phyloP scores from a whole-genome alignment of 352 stramenopile genomes.

The Phytophthora fragariae region DNA sequence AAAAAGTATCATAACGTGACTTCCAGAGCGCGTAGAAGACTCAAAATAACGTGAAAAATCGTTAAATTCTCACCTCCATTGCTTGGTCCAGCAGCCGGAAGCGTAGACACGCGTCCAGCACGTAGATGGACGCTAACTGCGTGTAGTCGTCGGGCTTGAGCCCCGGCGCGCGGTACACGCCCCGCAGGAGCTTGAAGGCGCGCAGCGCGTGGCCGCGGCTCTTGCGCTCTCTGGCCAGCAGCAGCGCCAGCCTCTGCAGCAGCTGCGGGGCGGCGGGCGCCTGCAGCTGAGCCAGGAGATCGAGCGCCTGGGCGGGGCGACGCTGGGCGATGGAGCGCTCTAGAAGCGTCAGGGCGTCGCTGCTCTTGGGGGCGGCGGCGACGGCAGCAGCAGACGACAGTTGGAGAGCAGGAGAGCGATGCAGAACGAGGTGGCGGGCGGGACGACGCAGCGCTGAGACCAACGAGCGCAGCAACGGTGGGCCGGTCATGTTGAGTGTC shows the following conservation, averaged over 20 bases:
- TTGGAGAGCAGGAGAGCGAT: no score
- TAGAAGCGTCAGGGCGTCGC: constrained; percentile 22
- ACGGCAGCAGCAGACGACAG: no score
- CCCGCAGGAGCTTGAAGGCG: constrained; percentile 52
- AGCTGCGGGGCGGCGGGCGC: constrained; percentile 35
- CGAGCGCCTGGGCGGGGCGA: constrained; percentile 42
- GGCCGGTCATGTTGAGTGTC: no score
- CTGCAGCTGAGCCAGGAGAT: constrained; percentile 47
- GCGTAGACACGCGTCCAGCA: constrained; percentile 70
- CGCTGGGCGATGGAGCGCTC: constrained; percentile 49
- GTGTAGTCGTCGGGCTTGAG: constrained; percentile 67
- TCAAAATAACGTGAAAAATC: constrained; percentile 12
- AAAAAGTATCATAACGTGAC: constrained; percentile 20
- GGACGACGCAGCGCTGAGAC: no score
- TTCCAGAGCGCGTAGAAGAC: constrained; percentile 13
- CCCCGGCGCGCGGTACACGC: constrained; percentile 48
- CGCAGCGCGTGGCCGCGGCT: constrained; percentile 28
- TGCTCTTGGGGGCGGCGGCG: no score
- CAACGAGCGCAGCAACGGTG: no score
- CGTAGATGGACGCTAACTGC: constrained; percentile 71
- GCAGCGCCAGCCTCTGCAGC: constrained; percentile 58
- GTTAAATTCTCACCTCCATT: constrained; percentile 48
- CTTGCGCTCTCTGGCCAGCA: constrained; percentile 57
- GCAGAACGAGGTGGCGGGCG: no score
- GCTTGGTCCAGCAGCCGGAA: constrained; percentile 61